Conservation (phyloP, 331 rosid genomes). For the Stylosanthes scabra region DNA sequence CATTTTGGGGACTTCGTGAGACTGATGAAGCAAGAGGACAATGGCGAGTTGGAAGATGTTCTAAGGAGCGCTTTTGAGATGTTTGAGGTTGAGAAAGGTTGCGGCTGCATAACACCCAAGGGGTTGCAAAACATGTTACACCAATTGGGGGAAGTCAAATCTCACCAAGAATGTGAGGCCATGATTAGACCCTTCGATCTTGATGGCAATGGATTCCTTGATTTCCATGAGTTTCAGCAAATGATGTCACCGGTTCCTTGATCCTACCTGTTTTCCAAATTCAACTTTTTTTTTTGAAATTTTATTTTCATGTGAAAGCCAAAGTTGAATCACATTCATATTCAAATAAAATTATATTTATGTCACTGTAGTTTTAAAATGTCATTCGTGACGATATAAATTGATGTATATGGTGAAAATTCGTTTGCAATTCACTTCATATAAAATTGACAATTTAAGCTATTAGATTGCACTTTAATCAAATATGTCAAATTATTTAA, state of each 20-base stretch:
- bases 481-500: too few relatives aligned
- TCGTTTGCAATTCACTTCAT: too few relatives aligned
- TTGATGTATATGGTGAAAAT: too few relatives aligned
- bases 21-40: constrained; percentile 40
- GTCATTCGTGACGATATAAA: too few relatives aligned
- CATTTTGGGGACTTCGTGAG: constrained; percentile 49
- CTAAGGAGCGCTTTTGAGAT: constrained; percentile 51
- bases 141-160: constrained; percentile 51
- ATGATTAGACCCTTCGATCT: constrained; percentile 63
- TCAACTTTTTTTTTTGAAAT: too few relatives aligned
- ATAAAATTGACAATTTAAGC: too few relatives aligned
- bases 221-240: constrained; percentile 55
- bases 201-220: constrained; percentile 60
- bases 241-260: constrained; percentile 45
- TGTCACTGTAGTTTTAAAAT: too few relatives aligned
- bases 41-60: constrained; percentile 35
- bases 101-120: constrained; percentile 52
- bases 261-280: not conserved
- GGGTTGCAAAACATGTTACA: constrained; percentile 55
- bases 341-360: too few relatives aligned
- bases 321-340: too few relatives aligned
- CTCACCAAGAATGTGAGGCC: constrained; percentile 52
- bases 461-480: too few relatives aligned
- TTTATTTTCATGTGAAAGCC: too few relatives aligned
- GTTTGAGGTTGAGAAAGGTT: constrained; percentile 56